Evolutionary conservation across 2,329 filamentous ascomycete species (phyloP).

Genomic region (Fusarium liriodendri): DNA sequence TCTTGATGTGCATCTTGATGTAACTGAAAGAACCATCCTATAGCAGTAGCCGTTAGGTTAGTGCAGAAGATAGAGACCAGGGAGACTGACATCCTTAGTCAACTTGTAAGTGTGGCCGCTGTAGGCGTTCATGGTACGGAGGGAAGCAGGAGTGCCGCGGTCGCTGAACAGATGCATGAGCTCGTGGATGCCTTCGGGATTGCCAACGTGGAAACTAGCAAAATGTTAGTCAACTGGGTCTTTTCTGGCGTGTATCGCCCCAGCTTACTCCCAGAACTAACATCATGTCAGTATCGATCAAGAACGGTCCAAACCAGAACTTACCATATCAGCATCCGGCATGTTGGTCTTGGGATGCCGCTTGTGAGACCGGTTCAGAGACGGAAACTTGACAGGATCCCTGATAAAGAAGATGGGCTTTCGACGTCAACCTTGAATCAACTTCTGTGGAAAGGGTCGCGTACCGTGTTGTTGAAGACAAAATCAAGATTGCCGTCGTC

Average conservation of each 20-base stretch:
- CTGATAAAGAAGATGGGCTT: constrained; percentile 79
- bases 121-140: constrained; percentile 76
- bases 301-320: not conserved
- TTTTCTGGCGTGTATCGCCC: too few species aligned
- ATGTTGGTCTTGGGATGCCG: constrained; percentile 72
- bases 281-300: not conserved
- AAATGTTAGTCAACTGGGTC: too few species aligned
- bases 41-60: not conserved
- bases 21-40: constrained; percentile 73
- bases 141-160: constrained; percentile 73
- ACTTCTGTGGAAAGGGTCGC: not conserved
- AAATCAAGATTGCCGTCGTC: constrained; percentile 79
- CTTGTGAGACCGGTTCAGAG: constrained; percentile 84
- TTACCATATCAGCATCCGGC: not conserved
- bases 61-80: not conserved
- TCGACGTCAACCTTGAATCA: not conserved
- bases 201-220: constrained; percentile 60
- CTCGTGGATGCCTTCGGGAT: constrained; percentile 64
- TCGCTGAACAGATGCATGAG: constrained; percentile 74
- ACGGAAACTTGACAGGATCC: constrained; percentile 80
- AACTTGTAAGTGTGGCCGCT: constrained; percentile 76
- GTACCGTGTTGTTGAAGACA: constrained; percentile 77
- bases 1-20: constrained; percentile 72
- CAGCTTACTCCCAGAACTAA: constrained; percentile 1
- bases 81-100: constrained; percentile 56